Conservation (phyloP, 257 asterid species). For the Apocynum venetum region DNA sequence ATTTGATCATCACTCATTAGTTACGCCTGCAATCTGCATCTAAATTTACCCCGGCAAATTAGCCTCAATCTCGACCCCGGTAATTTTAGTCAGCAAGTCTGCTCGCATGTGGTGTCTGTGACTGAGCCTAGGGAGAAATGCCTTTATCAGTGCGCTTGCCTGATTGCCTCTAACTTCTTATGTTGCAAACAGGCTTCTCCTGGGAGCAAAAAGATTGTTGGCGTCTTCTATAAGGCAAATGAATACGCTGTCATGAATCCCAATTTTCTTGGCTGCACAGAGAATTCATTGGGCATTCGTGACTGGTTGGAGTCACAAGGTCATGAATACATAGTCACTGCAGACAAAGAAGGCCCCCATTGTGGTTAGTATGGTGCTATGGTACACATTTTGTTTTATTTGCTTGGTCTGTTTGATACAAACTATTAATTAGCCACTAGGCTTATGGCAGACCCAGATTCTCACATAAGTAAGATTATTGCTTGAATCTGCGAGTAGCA, state of each 20-base stretch:
- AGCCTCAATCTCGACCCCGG: not conserved
- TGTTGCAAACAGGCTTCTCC: constrained; percentile 57
- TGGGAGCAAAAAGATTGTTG: constrained; percentile 95
- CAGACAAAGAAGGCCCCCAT: constrained; percentile 88
- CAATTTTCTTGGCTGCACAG: constrained; percentile 79
- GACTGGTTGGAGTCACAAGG: constrained; percentile 90
- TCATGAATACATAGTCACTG: constrained; percentile 79
- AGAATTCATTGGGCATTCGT: constrained; percentile 88
- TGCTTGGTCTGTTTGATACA: not conserved
- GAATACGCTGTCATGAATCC: constrained; percentile 91
- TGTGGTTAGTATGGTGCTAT: constrained; percentile 44
- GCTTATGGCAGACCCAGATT: not conserved
- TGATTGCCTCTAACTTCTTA: not conserved
- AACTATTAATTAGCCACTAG: not conserved
- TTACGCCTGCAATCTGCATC: not conserved
- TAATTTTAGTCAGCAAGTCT: not conserved
- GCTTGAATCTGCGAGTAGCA: not conserved
- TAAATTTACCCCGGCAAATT: not conserved
- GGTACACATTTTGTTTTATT: not conserved
- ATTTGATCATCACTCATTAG: not conserved
- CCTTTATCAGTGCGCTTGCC: too few species aligned
- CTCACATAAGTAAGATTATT: not conserved
- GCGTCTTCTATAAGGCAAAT: constrained; percentile 84
- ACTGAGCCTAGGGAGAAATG: not conserved
- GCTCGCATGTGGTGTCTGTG: too few species aligned